Evolutionary conservation across 345 rosid genomes (phyloP), one percentile per base, ranked within the genome.

Genomic region (Schrenkiella parvula): DNA sequence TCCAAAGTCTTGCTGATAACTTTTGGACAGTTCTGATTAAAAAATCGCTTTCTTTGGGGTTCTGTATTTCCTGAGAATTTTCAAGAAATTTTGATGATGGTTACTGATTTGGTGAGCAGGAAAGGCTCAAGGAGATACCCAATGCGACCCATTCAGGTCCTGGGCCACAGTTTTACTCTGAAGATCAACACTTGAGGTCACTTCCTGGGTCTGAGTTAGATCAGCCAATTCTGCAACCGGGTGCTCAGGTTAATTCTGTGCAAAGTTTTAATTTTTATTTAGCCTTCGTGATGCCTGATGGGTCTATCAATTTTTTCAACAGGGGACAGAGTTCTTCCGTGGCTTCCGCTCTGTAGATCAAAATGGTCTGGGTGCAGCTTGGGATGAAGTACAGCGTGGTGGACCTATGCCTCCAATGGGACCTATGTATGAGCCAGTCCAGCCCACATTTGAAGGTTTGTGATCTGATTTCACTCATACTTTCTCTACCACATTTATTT

Each of bases 171-270:
- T 83, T 86, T 64, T 84, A 79, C 78, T 32, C 88, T 13, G 83
- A 81, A 25, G 77, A 64, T 8, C 92, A 84, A 26, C 84, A 71
- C 50, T 37, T 83, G 21, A 77, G 80, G 73, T 84, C 90, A 10
- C 91, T 91, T 66, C 98, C 97, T 4, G 98, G 98, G 50, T 83
- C 91, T 18, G 98, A 93, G 73, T 76, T 86, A 28, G 97, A 89
- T 64, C 87, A 82, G 50, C 80, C 90, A 5, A 48, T 76, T 81
- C 66, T 82, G 78, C 90, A 75, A 17, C 87, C 90, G 4, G 80
- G 80, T 66, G 80, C 84, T 63, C 96, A 89, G 99, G 97, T 89
- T 31, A 62, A 8, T 4, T 10, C 11, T 48, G 38, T 42, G 39
- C 3, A 44, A 61, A 34, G 4, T 68, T 55, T 56, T 8, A 2